These are phyloP conservation scores for Sporothrix sp. DNA, from an alignment of 2,329 filamentous ascomycete genomes.

Conservation along the genomic window DNA sequence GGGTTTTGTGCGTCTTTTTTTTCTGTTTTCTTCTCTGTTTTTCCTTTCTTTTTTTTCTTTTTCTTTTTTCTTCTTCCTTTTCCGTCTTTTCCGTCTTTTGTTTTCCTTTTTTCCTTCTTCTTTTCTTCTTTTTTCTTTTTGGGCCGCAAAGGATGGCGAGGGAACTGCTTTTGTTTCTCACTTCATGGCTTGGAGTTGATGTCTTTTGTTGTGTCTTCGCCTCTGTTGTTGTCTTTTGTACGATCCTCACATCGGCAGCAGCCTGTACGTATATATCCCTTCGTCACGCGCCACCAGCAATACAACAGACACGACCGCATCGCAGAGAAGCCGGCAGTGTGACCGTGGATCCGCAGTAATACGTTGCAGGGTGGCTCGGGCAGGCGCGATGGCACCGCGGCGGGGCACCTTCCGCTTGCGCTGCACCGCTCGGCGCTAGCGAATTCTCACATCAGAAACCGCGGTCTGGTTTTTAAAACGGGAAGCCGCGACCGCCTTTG, in stretches of 20 bases:
- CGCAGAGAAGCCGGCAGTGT: too few relatives aligned
- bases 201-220: too few relatives aligned
- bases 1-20: background rate
- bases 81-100: background rate
- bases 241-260: too few relatives aligned
- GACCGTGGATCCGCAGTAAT: too few relatives aligned
- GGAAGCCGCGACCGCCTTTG: slow-evolving; percentile 2
- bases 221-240: too few relatives aligned
- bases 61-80: background rate
- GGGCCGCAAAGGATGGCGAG: background rate
- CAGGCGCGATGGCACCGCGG: background rate
- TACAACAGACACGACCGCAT: too few relatives aligned
- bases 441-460: slow-evolving; percentile 1
- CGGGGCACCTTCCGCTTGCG: background rate
- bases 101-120: background rate
- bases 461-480: background rate
- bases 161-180: background rate
- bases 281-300: too few relatives aligned
- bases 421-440: slow-evolving; percentile 3
- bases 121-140: background rate
- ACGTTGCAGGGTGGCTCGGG: too few relatives aligned
- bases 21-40: background rate
- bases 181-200: too few relatives aligned
- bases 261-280: too few relatives aligned
- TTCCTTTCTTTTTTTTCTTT: background rate